Percentiles rank a stretch among this genome's conserved stretches.
phyloP scores from a whole-genome alignment of 1,284 basidiomycete genomes.

The Malassezia nana region DNA sequence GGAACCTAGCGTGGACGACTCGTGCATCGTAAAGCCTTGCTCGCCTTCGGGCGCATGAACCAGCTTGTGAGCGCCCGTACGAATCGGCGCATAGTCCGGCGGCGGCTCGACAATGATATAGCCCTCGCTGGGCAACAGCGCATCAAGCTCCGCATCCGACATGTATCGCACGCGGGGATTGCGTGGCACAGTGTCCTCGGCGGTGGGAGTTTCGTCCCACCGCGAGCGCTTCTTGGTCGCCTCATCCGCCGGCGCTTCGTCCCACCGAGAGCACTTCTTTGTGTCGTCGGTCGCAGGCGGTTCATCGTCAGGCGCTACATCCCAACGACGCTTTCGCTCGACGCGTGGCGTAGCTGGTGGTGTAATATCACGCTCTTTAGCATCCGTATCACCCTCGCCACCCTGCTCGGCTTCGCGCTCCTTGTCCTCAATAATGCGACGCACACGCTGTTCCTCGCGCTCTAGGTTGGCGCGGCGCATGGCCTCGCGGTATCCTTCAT shows the following conservation, averaged over 20 bases:
- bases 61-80: slow-evolving; percentile 65
- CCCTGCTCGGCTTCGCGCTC: slow-evolving; percentile 63
- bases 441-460: slow-evolving; percentile 80
- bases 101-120: slow-evolving; percentile 89
- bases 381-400: slow-evolving; percentile 40
- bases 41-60: slow-evolving; percentile 57
- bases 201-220: slow-evolving; percentile 77
- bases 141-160: slow-evolving; percentile 88
- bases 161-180: slow-evolving; percentile 91
- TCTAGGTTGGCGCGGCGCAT: slow-evolving; percentile 87
- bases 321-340: slow-evolving; percentile 79
- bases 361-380: slow-evolving; percentile 36
- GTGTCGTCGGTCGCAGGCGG: slow-evolving; percentile 48
- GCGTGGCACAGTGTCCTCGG: slow-evolving; percentile 15
- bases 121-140: slow-evolving; percentile 73
- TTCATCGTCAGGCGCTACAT: slow-evolving; percentile 56
- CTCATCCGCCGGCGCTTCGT: slow-evolving; percentile 64
- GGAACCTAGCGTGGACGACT: slow-evolving; percentile 76
- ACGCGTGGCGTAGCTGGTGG: slow-evolving; percentile 52
- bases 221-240: slow-evolving; percentile 64
- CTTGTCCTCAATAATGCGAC: slow-evolving; percentile 71
- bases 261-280: slow-evolving; percentile 89
- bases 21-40: slow-evolving; percentile 90
- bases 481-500: slow-evolving; percentile 81
- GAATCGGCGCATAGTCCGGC: slow-evolving; percentile 76